Evolutionary conservation across 257 asterid genomes (phyloP).

Genomic region (Perilla frutescens): DNA sequence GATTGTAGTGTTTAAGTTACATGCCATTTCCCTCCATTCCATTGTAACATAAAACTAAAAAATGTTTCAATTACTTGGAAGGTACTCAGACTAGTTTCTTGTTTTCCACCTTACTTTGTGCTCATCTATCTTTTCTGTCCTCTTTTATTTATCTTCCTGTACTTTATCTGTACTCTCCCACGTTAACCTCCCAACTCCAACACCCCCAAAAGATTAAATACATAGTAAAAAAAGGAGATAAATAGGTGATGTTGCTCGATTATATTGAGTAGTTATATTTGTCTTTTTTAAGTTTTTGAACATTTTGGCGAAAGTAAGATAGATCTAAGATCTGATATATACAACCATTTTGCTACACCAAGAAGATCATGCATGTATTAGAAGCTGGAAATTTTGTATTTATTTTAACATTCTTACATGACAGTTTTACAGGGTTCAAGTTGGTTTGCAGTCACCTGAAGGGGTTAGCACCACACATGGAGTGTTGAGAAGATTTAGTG

Average conservation of each 20-base stretch:
- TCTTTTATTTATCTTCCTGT: neutral
- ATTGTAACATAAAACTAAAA: neutral
- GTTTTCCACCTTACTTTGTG: neutral
- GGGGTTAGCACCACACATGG: conserved; percentile 62
- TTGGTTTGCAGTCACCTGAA: conserved; percentile 80
- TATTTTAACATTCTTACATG: conserved; percentile 34
- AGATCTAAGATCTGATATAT: conserved; percentile 3
- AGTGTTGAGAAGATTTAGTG: conserved; percentile 69
- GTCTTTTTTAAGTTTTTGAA: neutral
- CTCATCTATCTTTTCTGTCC: neutral
- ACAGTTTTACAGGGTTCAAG: conserved; percentile 85
- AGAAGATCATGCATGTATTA: conserved; percentile 25
- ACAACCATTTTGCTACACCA: conserved; percentile 7
- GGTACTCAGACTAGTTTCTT: neutral
- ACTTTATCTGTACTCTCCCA: neutral
- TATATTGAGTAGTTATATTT: neutral
- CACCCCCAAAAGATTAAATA: conserved; percentile 8
- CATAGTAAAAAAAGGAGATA: conserved; percentile 9
- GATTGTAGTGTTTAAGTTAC: neutral
- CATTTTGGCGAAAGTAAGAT: neutral
- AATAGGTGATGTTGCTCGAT: conserved; percentile 21
- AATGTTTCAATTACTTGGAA: neutral
- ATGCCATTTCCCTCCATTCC: neutral
- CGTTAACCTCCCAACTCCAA: neutral
- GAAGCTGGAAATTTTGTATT: conserved; percentile 11